Conservation (phyloP, 768 basidiomycete species). For the Chiua virens region DNA sequence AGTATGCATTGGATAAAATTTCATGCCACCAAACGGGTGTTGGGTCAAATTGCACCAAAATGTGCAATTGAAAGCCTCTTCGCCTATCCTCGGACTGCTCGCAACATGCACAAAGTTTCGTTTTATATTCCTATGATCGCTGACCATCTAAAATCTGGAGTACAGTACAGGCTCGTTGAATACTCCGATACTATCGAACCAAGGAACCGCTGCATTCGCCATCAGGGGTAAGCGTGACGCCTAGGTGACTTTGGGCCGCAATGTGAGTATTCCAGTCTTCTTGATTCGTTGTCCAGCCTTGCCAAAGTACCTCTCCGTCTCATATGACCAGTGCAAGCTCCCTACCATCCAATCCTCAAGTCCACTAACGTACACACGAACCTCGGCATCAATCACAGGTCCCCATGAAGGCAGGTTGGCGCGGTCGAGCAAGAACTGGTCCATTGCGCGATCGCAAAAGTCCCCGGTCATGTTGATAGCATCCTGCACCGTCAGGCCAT, state of each 20-base stretch:
- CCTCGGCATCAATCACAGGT: slow-evolving; percentile 59
- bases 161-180: too few species aligned
- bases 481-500: slow-evolving; percentile 65
- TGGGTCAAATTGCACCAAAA: too few species aligned
- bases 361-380: slow-evolving; percentile 64
- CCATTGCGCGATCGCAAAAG: slow-evolving; percentile 72
- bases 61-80: too few species aligned
- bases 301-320: slow-evolving; percentile 73
- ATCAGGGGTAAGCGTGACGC: too few species aligned
- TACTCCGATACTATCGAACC: too few species aligned
- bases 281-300: slow-evolving; percentile 56
- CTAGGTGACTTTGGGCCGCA: slow-evolving; percentile 52
- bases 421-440: slow-evolving; percentile 56
- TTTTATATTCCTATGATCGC: too few species aligned
- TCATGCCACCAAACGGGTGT: too few species aligned
- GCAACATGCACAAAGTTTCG: too few species aligned
- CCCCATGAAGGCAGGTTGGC: slow-evolving; percentile 70
- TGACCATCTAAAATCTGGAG: too few species aligned
- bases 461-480: slow-evolving; percentile 77
- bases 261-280: slow-evolving; percentile 49
- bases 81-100: too few species aligned
- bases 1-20: too few species aligned
- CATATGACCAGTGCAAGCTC: slow-evolving; percentile 75
- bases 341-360: slow-evolving; percentile 80
- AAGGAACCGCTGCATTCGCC: too few species aligned